Conservation (phyloP, 2,329 filamentous ascomycete species). For the Penicillium sp. region DNA sequence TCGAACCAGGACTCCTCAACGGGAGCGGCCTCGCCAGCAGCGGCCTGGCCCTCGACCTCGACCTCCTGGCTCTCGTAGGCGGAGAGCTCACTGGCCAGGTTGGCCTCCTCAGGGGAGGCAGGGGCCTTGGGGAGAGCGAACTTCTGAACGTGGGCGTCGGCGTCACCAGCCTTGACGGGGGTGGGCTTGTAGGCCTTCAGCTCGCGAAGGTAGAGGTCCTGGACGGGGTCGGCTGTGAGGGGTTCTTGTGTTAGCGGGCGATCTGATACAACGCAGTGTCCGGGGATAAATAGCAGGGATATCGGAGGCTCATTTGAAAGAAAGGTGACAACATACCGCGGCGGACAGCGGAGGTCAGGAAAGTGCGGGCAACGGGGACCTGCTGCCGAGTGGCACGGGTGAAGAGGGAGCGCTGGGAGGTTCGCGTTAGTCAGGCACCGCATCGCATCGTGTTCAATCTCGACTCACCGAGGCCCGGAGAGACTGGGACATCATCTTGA, state of each 20-base stretch:
- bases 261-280: slow-evolving; percentile 27
- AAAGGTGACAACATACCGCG: slow-evolving; percentile 57
- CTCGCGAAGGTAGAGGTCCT: slow-evolving; percentile 96
- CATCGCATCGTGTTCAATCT: slow-evolving; percentile 5
- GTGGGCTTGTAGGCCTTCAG: slow-evolving; percentile 93
- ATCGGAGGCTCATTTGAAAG: not conserved
- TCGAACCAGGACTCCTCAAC: slow-evolving; percentile 80
- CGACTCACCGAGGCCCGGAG: slow-evolving; percentile 63
- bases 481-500: slow-evolving; percentile 64
- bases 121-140: slow-evolving; percentile 82
- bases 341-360: slow-evolving; percentile 65
- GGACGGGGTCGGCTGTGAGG: slow-evolving; percentile 84
- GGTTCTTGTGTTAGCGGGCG: slow-evolving; percentile 25
- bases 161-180: slow-evolving; percentile 80
- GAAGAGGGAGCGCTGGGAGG: slow-evolving; percentile 62
- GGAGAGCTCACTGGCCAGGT: slow-evolving; percentile 88
- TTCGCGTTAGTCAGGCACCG: slow-evolving; percentile 17
- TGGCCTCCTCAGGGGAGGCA: slow-evolving; percentile 87
- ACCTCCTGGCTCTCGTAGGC: slow-evolving; percentile 93
- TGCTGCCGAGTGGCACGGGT: slow-evolving; percentile 64
- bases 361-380: slow-evolving; percentile 61
- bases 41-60: slow-evolving; percentile 87
- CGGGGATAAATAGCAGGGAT: not conserved
- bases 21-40: slow-evolving; percentile 63
- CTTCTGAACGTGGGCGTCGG: slow-evolving; percentile 87